These are phyloP conservation scores for Hirsutella thompsonii DNA, from an alignment of 2,329 filamentous ascomycete species.

Conservation along the genomic window DNA sequence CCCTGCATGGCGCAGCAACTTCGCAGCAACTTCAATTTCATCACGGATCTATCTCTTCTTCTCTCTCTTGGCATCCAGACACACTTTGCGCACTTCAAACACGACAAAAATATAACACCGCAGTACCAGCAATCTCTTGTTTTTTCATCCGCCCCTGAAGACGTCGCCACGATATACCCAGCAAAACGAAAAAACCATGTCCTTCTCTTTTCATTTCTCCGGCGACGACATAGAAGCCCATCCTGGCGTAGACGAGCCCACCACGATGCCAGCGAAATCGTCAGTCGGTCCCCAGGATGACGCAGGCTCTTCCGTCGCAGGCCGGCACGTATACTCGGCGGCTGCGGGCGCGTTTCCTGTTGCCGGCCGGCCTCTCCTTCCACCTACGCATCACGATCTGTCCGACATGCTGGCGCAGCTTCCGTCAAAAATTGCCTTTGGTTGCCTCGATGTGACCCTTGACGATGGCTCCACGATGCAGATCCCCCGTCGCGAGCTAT, in stretches of 20 bases:
- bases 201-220: slow-evolving; percentile 48
- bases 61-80: too few relatives aligned
- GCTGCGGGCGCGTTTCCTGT: slow-evolving; percentile 44
- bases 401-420: slow-evolving; percentile 40
- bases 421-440: slow-evolving; percentile 64
- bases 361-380: slow-evolving; percentile 45
- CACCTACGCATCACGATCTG: slow-evolving; percentile 38
- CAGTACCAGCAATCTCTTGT: too few relatives aligned
- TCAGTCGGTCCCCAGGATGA: not conserved
- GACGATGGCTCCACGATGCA: slow-evolving; percentile 39
- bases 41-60: too few relatives aligned
- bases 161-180: not conserved
- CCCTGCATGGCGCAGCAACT: too few relatives aligned
- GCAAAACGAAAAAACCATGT: slow-evolving; percentile 17
- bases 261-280: not conserved
- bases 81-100: too few relatives aligned
- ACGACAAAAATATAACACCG: too few relatives aligned
- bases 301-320: slow-evolving; percentile 9
- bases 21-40: too few relatives aligned
- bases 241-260: not conserved
- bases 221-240: slow-evolving; percentile 51
- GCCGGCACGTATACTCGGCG: too few relatives aligned
- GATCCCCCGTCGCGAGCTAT: slow-evolving; percentile 64
- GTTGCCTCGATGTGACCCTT: slow-evolving; percentile 42
- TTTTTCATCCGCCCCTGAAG: not conserved